A percentile compares a stretch with the other conserved stretches of the same genome.
These are phyloP conservation scores for Marasmius fiardii DNA, from an alignment of 1,284 basidiomycete genomes.

Conservation along the genomic window DNA sequence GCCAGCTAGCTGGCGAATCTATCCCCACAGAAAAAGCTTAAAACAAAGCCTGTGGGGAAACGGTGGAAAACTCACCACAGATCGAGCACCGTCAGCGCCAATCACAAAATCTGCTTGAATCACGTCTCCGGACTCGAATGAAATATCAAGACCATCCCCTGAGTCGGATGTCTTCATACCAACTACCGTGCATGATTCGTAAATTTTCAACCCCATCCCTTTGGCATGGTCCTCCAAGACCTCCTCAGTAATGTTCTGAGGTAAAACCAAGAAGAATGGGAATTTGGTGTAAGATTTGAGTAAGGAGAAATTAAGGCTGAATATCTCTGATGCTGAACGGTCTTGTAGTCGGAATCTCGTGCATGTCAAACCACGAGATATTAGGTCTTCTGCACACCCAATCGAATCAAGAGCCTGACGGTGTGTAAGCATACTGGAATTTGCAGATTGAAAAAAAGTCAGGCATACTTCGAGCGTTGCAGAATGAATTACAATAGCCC, in stretches of 20 bases:
- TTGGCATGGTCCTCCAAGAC: slow-evolving; percentile 2
- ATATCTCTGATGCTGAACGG: not conserved
- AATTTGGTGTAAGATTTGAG: slow-evolving; percentile 3
- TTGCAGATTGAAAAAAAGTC: not conserved
- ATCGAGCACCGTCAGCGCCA: slow-evolving; percentile 53
- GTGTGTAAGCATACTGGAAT: not conserved
- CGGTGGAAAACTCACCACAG: slow-evolving; percentile 34
- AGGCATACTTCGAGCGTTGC: slow-evolving; percentile 14
- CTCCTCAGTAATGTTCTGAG: slow-evolving; percentile 3
- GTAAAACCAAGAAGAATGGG: slow-evolving; percentile 1
- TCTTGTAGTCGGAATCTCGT: not conserved
- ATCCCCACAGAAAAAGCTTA: not conserved
- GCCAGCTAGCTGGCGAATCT: slow-evolving; percentile 29
- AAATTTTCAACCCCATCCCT: slow-evolving; percentile 15
- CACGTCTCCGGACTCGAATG: slow-evolving; percentile 40
- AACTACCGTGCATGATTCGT: slow-evolving; percentile 22
- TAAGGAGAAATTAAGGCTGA: not conserved
- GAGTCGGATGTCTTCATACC: slow-evolving; percentile 19
- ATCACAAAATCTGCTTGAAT: slow-evolving; percentile 46
- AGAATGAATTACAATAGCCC: slow-evolving; percentile 16
- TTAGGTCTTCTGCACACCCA: slow-evolving; percentile 3
- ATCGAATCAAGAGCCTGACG: slow-evolving; percentile 4
- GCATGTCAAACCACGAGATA: not conserved
- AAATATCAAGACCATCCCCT: slow-evolving; percentile 27
- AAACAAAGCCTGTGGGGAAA: not conserved